phyloP scores from a whole-genome alignment of 805 yeast genomes.

The Ogataea philodendri region DNA sequence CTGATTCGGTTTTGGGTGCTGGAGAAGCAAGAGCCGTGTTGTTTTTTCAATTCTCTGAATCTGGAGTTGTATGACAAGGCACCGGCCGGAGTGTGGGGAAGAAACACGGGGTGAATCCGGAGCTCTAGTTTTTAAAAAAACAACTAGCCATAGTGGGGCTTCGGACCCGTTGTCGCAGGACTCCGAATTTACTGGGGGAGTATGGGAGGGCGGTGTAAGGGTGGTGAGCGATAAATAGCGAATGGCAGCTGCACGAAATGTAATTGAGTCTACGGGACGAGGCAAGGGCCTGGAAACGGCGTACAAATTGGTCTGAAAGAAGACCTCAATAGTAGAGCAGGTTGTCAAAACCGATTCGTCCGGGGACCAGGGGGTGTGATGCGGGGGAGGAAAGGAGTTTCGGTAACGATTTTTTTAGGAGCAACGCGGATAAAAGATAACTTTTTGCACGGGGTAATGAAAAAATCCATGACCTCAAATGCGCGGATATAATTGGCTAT shows the following conservation, averaged over 20 bases:
- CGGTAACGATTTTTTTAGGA: conserved; percentile 1
- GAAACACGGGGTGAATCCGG: too few relatives aligned
- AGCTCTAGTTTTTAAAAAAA: too few relatives aligned
- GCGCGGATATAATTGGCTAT: conserved; percentile 16
- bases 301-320: not conserved
- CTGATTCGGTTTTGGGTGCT: conserved; percentile 65
- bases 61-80: conserved; percentile 56
- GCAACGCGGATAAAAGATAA: conserved; percentile 13
- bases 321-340: not conserved
- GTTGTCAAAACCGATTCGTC: not conserved
- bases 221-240: conserved; percentile 2
- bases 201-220: too few relatives aligned
- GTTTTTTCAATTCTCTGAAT: conserved; percentile 73
- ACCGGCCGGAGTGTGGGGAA: conserved; percentile 8
- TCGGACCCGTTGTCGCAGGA: conserved; percentile 16
- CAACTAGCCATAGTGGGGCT: too few relatives aligned
- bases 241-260: conserved; percentile 8
- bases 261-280: too few relatives aligned
- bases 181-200: too few relatives aligned
- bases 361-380: not conserved
- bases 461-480: conserved; percentile 22
- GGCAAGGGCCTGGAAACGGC: too few relatives aligned
- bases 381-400: conserved; percentile 7
- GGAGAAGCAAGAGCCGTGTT: conserved; percentile 68
- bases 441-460: conserved; percentile 9